Evolutionary conservation across 495 filamentous ascomycete species (phyloP).

Genomic region (Lepraria neglecta): DNA sequence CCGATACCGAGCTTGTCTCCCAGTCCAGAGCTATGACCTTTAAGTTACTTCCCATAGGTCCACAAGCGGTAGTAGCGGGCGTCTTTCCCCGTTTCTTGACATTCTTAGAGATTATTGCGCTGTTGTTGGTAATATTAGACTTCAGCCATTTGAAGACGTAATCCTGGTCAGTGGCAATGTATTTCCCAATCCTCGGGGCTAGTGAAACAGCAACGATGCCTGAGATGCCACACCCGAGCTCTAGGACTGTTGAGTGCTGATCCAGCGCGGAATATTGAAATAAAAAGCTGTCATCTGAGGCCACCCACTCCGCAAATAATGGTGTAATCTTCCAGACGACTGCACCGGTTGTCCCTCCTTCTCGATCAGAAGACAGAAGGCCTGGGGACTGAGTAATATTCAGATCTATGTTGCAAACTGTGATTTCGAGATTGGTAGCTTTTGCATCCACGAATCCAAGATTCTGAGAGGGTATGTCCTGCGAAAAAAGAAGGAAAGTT

Average conservation of each 20-base stretch:
- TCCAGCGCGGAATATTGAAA: conserved; percentile 52
- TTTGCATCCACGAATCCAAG: conserved; percentile 79
- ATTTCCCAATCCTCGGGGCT: conserved; percentile 53
- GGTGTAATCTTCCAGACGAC: conserved; percentile 93
- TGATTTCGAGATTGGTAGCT: conserved; percentile 57
- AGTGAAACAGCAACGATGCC: conserved; percentile 64
- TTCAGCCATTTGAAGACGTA: conserved; percentile 71
- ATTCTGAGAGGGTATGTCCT: conserved; percentile 64
- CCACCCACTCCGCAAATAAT: conserved; percentile 74
- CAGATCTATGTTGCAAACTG: conserved; percentile 62
- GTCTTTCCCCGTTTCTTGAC: conserved; percentile 9
- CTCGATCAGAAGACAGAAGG: conserved; percentile 67
- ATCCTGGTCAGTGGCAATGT: conserved; percentile 80
- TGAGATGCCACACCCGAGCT: conserved; percentile 84
- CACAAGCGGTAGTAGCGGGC: neutral
- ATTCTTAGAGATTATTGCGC: neutral
- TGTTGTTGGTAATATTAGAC: conserved; percentile 68
- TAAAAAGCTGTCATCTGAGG: conserved; percentile 56
- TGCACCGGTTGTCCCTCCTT: conserved; percentile 85
- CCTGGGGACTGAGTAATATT: conserved; percentile 80
- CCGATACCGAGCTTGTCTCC: conserved; percentile 47
- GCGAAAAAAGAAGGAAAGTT: conserved; percentile 77
- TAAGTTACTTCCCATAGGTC: conserved; percentile 29
- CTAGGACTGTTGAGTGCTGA: conserved; percentile 55
- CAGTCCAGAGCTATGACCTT: conserved; percentile 57